These are phyloP conservation scores for Daldinia eschscholtzii DNA, from an alignment of 2,329 filamentous ascomycete species.

Conservation along the genomic window DNA sequence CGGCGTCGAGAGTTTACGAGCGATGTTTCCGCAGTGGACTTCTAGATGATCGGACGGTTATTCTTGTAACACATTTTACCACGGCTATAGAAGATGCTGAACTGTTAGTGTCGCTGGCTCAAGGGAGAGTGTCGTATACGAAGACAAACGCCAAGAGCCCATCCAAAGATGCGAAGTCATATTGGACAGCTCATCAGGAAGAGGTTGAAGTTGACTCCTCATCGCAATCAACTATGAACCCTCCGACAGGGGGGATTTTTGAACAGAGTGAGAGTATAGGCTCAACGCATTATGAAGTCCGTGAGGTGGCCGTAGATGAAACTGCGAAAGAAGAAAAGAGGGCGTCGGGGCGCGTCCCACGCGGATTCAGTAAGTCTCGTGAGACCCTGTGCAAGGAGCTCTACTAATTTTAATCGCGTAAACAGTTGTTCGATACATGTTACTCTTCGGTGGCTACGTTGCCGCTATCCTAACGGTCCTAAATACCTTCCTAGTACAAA, in stretches of 20 bases:
- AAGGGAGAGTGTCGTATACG: constrained; percentile 20
- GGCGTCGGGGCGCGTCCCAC: constrained; percentile 37
- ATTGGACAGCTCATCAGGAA: constrained; percentile 12
- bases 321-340: constrained; percentile 25
- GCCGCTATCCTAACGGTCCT: constrained; percentile 33
- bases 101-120: constrained; percentile 18
- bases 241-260: constrained; percentile 10
- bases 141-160: constrained; percentile 11
- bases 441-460: constrained; percentile 41
- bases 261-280: neutral
- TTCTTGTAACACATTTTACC: constrained; percentile 32
- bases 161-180: constrained; percentile 9
- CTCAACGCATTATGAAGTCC: neutral
- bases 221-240: constrained; percentile 9
- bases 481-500: constrained; percentile 40
- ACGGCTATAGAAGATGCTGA: constrained; percentile 28
- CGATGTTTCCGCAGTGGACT: constrained; percentile 33
- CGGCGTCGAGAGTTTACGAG: constrained; percentile 23
- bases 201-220: constrained; percentile 14
- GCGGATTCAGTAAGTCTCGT: constrained; percentile 32
- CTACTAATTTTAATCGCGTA: neutral
- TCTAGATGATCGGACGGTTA: constrained; percentile 25
- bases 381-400: neutral
- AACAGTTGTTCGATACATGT: constrained; percentile 41
- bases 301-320: neutral